A percentile compares a stretch with the other conserved stretches of the same genome.
Evolutionary conservation across 768 basidiomycete genomes (phyloP).

Genomic region (Leucocoprinus leucothites): DNA sequence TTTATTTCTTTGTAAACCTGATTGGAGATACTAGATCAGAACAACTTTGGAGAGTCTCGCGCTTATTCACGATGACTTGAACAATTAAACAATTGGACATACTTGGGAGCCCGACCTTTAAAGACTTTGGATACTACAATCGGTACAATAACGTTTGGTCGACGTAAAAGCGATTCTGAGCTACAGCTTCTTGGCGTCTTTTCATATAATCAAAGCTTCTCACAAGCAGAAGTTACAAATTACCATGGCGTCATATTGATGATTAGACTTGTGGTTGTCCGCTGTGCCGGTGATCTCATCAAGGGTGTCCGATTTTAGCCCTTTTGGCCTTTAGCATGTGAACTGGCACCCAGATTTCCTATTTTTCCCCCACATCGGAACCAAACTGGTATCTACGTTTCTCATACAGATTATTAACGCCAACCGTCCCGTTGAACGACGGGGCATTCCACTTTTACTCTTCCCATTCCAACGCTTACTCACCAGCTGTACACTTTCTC

Average conservation of each 20-base stretch:
- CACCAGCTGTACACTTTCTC: not conserved
- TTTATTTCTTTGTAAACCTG: no score
- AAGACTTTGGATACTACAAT: no score
- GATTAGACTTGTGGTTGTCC: not conserved
- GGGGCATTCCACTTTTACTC: not conserved
- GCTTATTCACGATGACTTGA: no score
- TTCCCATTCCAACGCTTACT: not conserved
- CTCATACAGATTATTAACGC: constrained; percentile 9
- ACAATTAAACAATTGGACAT: no score
- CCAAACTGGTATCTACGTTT: not conserved
- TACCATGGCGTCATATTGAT: not conserved
- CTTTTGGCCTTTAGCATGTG: constrained; percentile 7
- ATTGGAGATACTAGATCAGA: no score
- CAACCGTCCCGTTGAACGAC: not conserved
- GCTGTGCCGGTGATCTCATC: constrained; percentile 6
- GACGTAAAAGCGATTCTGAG: no score
- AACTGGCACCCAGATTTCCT: constrained; percentile 3
- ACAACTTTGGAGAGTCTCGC: no score
- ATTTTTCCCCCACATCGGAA: constrained; percentile 3
- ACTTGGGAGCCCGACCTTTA: no score
- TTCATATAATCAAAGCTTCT: no score
- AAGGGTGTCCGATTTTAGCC: not conserved
- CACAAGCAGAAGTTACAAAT: not conserved
- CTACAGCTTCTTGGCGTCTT: no score
- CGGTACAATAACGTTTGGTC: no score